These are phyloP conservation scores for Sophora flavescens DNA, from an alignment of 306 rosid species.

Conservation along the genomic window DNA sequence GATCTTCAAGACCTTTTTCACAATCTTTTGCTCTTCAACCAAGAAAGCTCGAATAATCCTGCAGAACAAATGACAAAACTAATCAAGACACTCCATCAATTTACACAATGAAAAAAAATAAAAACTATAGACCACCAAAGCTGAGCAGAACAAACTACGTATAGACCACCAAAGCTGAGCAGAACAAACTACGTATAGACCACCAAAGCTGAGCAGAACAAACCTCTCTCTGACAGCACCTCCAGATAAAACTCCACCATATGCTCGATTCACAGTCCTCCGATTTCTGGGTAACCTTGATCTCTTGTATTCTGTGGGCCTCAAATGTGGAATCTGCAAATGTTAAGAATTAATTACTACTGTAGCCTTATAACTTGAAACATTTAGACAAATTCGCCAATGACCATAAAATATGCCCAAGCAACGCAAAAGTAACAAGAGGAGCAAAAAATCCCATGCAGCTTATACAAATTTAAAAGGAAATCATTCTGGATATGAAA, in stretches of 20 bases:
- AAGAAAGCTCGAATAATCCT: conserved; percentile 69
- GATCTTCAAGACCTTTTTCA: conserved; percentile 73
- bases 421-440: not conserved
- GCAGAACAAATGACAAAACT: conserved; percentile 8
- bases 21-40: conserved; percentile 77
- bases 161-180: not conserved
- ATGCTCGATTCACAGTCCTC: conserved; percentile 71
- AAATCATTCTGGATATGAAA: not conserved
- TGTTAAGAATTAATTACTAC: not conserved
- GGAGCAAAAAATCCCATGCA: not conserved
- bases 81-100: not conserved
- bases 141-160: no score
- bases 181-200: conserved; percentile 46
- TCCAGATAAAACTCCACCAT: conserved; percentile 70
- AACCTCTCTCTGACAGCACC: conserved; percentile 75
- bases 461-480: not conserved
- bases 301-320: conserved; percentile 72
- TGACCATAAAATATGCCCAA: not conserved
- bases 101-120: not conserved
- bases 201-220: conserved; percentile 15
- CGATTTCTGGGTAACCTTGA: conserved; percentile 68
- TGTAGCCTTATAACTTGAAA: not conserved
- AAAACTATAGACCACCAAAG: not conserved
- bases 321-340: conserved; percentile 72
- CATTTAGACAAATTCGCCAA: not conserved